Conservation (phyloP, 2,329 filamentous ascomycete genomes). For the Monilinia fructicola region DNA sequence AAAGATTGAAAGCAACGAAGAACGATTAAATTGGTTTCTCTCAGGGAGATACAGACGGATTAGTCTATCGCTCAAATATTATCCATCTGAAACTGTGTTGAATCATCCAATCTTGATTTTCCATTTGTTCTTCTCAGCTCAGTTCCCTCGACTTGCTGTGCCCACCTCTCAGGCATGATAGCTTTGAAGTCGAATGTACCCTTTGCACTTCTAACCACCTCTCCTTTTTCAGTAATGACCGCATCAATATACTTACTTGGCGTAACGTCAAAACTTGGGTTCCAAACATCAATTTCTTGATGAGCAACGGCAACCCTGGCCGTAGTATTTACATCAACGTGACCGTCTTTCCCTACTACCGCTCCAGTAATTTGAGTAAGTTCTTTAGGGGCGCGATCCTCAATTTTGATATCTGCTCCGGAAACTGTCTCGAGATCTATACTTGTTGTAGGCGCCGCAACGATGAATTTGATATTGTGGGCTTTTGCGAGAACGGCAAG, state of each 20-base stretch:
- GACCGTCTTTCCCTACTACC: slow-evolving; percentile 61
- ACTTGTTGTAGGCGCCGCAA: slow-evolving; percentile 90
- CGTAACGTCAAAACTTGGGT: slow-evolving; percentile 95
- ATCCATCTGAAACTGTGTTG: slow-evolving; percentile 26
- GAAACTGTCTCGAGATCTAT: slow-evolving; percentile 81
- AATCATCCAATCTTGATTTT: slow-evolving; percentile 19
- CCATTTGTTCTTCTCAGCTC: slow-evolving; percentile 4
- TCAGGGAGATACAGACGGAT: not conserved
- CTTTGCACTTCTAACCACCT: slow-evolving; percentile 71
- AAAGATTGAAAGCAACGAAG: not conserved
- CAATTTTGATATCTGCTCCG: slow-evolving; percentile 82
- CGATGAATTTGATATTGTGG: slow-evolving; percentile 90
- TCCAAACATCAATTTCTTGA: slow-evolving; percentile 82
- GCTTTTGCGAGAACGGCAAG: slow-evolving; percentile 86
- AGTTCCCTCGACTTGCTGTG: slow-evolving; percentile 28
- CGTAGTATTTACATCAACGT: slow-evolving; percentile 60
- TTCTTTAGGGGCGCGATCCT: slow-evolving; percentile 79
- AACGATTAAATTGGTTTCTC: not conserved
- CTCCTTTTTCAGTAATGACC: slow-evolving; percentile 88
- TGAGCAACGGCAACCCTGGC: slow-evolving; percentile 78
- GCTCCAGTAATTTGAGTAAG: slow-evolving; percentile 83
- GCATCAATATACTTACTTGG: slow-evolving; percentile 86
- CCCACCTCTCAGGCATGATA: slow-evolving; percentile 58
- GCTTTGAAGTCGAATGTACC: slow-evolving; percentile 66
- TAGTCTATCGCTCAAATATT: not conserved